Conservation (phyloP, 2,329 filamentous ascomycete genomes). For the Colletotrichum sp. region DNA sequence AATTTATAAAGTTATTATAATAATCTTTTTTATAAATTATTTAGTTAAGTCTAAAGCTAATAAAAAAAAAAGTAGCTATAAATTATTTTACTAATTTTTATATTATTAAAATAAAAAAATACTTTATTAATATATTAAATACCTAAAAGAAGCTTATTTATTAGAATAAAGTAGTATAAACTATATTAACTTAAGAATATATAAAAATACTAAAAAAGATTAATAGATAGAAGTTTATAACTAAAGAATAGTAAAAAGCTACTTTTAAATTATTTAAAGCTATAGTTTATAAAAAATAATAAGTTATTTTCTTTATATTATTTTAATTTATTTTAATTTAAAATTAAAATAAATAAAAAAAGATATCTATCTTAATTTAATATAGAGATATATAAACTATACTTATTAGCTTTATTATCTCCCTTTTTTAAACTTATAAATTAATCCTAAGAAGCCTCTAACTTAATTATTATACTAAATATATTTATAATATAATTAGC, state of each 20-base stretch:
- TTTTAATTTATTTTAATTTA: no score
- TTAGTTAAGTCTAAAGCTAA: neutral
- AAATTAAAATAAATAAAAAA: no score
- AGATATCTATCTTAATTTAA: no score
- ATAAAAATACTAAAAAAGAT: neutral
- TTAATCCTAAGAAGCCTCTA: rapidly evolving
- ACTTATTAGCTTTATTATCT: no score
- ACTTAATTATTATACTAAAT: no score
- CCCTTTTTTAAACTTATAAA: no score
- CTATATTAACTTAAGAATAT: neutral
- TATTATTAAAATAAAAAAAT: neutral
- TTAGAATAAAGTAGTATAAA: neutral
- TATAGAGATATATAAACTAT: no score
- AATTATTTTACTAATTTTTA: neutral
- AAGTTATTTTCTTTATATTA: no score
- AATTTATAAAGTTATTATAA: neutral
- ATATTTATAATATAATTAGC: no score
- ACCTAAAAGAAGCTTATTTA: neutral
- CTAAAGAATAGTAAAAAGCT: neutral
- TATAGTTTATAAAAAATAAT: no score
- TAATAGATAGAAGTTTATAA: neutral
- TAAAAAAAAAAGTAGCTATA: neutral
- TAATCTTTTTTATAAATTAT: neutral
- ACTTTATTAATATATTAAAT: neutral
- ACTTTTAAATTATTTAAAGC: no score